Percentiles rank a stretch among this genome's conserved stretches.
Conservation (phyloP, 495 filamentous ascomycete genomes). For the Trichoderma reesei region DNA sequence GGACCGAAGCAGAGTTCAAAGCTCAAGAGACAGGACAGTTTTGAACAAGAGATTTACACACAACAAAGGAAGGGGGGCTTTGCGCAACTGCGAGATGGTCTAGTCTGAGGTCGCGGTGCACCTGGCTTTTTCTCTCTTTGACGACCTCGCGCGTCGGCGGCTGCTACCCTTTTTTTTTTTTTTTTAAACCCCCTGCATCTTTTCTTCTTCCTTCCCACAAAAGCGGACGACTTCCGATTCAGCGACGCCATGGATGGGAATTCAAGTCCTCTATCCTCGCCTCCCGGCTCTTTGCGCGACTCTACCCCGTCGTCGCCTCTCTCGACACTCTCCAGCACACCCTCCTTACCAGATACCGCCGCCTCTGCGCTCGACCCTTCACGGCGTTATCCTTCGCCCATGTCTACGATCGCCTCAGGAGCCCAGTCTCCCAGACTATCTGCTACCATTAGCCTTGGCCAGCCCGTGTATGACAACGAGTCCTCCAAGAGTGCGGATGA, state of each 20-base stretch:
- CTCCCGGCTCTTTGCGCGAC: conserved; percentile 15
- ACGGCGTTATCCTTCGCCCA: conserved; percentile 34
- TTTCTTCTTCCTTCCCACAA: not conserved
- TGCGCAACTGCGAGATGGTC: not conserved
- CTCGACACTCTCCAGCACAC: conserved; percentile 42
- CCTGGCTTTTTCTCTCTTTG: not conserved
- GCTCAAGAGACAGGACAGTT: not conserved
- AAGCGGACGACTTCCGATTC: not conserved
- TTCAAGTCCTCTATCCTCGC: conserved; percentile 10
- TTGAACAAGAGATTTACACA: not conserved
- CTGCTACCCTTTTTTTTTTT: not conserved
- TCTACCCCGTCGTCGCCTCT: conserved; percentile 36
- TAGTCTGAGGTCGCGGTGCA: not conserved
- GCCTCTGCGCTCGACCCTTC: conserved; percentile 18
- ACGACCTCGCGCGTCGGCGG: not conserved
- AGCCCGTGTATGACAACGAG: conserved; percentile 40
- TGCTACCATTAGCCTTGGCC: conserved; percentile 31
- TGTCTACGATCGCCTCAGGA: conserved; percentile 29
- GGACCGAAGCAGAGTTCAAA: not conserved
- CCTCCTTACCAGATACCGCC: conserved; percentile 44
- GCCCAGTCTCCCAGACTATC: conserved; percentile 30
- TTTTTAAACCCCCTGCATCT: not conserved
- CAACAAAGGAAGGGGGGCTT: not conserved
- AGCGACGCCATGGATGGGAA: not conserved
- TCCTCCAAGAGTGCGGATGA: conserved; percentile 39